These are phyloP conservation scores for Peniophora sp. DNA, from an alignment of 1,284 basidiomycete genomes.

Conservation along the genomic window DNA sequence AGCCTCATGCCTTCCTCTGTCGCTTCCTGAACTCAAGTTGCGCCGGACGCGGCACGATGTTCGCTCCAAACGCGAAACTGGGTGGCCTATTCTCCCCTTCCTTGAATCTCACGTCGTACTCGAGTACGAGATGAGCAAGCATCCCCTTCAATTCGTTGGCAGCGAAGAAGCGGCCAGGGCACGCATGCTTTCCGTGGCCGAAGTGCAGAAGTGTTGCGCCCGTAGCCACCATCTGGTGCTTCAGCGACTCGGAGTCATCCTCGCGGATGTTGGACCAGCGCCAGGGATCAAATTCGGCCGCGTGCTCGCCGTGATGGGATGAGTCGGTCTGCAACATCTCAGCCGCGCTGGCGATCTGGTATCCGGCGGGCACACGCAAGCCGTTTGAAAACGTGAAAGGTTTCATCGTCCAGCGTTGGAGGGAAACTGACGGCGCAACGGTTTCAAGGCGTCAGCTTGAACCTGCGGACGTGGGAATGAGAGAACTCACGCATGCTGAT, in stretches of 20 bases:
- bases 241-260: constrained; percentile 14
- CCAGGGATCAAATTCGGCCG: constrained; percentile 38
- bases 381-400: constrained; percentile 32
- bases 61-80: constrained; percentile 6
- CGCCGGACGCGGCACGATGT: constrained; percentile 8
- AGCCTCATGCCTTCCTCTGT: not conserved
- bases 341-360: constrained; percentile 31
- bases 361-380: constrained; percentile 33
- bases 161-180: constrained; percentile 41
- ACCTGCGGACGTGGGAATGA: not conserved
- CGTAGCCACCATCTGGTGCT: constrained; percentile 21
- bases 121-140: constrained; percentile 32
- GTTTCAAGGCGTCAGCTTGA: not conserved
- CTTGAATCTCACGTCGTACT: constrained; percentile 37
- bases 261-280: constrained; percentile 36
- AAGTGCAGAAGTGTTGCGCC: constrained; percentile 19
- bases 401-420: constrained; percentile 19
- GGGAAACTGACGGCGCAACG: not conserved
- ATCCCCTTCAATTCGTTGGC: constrained; percentile 37
- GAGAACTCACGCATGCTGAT: not conserved
- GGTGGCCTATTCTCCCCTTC: constrained; percentile 19
- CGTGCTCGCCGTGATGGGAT: constrained; percentile 29
- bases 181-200: constrained; percentile 22
- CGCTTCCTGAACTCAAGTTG: constrained; percentile 15
- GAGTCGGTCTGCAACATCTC: constrained; percentile 14